Conservation (phyloP, 139 green algal genomes). For the Chlorella sp. region DNA sequence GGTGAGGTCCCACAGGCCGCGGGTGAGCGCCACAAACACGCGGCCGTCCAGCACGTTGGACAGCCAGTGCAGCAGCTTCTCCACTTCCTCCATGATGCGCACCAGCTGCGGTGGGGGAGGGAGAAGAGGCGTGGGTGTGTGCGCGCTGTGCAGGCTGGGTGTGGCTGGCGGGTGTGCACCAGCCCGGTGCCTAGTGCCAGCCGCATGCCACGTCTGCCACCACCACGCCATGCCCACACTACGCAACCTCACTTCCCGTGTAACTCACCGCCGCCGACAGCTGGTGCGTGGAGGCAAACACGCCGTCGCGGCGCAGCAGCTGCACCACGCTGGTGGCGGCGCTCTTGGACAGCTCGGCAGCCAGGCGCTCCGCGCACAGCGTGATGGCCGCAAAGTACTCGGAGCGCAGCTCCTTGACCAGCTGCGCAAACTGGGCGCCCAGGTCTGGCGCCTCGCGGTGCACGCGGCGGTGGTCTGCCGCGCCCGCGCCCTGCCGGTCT, state of each 20-base stretch:
- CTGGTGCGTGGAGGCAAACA: slow-evolving; percentile 34
- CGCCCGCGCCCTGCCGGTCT: neutral
- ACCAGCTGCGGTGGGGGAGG: slow-evolving; percentile 8
- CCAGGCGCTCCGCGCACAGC: slow-evolving; percentile 52
- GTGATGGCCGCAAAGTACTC: slow-evolving; percentile 63
- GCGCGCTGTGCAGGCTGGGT: too few species aligned
- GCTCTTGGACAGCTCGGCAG: slow-evolving; percentile 38
- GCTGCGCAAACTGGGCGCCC: slow-evolving; percentile 67
- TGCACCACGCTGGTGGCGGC: slow-evolving; percentile 28
- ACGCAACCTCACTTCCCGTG: neutral
- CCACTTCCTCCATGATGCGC: slow-evolving; percentile 49
- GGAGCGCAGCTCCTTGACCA: slow-evolving; percentile 68
- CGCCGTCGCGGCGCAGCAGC: slow-evolving; percentile 48
- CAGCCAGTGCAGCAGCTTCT: slow-evolving; percentile 53
- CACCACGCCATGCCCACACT: neutral
- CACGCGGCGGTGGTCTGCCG: neutral
- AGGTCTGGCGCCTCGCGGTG: slow-evolving; percentile 47
- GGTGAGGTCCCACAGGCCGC: slow-evolving; percentile 68
- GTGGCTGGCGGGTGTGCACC: too few species aligned
- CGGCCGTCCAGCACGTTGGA: slow-evolving; percentile 51
- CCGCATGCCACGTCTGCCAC: neutral
- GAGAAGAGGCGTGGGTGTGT: neutral
- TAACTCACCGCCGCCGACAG: slow-evolving; percentile 18
- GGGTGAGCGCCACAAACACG: slow-evolving; percentile 60
- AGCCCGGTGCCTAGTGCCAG: neutral